Percentiles rank a stretch among this genome's conserved stretches.
Conservation (phyloP, 2,329 filamentous ascomycete genomes). For the Fusarium xyrophilum region DNA sequence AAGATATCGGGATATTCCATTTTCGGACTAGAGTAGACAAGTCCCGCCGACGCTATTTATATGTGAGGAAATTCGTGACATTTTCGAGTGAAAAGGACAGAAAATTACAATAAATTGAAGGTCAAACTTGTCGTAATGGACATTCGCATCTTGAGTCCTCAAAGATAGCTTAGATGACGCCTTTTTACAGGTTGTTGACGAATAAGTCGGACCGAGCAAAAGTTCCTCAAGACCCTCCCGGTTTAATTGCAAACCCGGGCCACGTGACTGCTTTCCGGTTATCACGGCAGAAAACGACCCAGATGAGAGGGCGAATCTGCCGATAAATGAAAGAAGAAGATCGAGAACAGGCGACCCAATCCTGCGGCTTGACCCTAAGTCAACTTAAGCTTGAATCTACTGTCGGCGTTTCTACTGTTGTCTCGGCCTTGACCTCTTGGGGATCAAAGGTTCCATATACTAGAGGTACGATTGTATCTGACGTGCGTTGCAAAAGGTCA, state of each 20-base stretch:
- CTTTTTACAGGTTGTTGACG: slow-evolving; percentile 11
- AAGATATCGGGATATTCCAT: background rate
- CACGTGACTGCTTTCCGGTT: slow-evolving; percentile 11
- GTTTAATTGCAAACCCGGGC: background rate
- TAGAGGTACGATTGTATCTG: background rate
- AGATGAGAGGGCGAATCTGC: slow-evolving; percentile 7
- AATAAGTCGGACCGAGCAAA: slow-evolving; percentile 7
- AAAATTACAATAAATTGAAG: background rate
- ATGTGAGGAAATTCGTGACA: background rate
- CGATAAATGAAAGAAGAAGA: background rate
- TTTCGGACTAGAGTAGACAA: background rate
- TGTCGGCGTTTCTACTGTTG: background rate
- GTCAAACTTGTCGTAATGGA: rapidly evolving
- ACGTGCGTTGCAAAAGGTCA: background rate
- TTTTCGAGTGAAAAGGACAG: background rate
- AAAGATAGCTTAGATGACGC: background rate
- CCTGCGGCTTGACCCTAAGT: background rate
- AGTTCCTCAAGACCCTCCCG: slow-evolving; percentile 6
- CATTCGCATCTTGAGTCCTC: rapidly evolving
- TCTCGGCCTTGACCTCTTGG: background rate
- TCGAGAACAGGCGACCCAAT: background rate
- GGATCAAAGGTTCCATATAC: background rate
- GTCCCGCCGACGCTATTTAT: background rate
- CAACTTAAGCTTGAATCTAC: slow-evolving; percentile 12
- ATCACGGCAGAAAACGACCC: slow-evolving; percentile 6